Base-by-base conservation (phyloP, 106 monocot genomes). In the Allium fistulosum region DNA sequence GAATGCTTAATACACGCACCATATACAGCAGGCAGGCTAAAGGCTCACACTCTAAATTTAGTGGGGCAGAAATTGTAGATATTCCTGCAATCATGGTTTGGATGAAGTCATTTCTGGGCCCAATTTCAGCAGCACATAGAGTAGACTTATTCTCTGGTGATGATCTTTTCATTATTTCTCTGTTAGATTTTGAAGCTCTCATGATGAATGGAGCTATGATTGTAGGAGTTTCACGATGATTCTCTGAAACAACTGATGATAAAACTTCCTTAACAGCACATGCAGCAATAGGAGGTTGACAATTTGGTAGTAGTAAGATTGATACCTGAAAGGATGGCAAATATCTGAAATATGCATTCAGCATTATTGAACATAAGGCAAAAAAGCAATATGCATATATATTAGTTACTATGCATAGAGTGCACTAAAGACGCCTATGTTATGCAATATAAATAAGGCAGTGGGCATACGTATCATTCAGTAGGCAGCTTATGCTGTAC, bases 231-330 rank as follows among this genome's bases (percentile, higher is more conserved):
- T 22, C 49, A 60, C 69, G 59, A 45, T 15, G 46, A 37, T 77
- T 69, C 22, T 82, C 69, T 55, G 77, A 74, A 59, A 51, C 49
- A 72, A 80, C 67, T 17, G 55, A 57, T 61, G 63, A 66, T 11
- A 90, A 53, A 61, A 90, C 59, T 74, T 90, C 90, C 56, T 78
- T 81, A 46, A 81, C 56, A 49, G 78, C 83, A 76, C 90, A 90
- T 59, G 86, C 83, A 71, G 86, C 83, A 73, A 83, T 16, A 57
- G 90, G 86, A 47, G 90, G 86, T 51, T 62, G 66, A 79, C 78
- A 83, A 71, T 86, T 81, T 53, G 78, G 83, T 17, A 90, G 12
- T 28, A 83, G 72, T 48, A 86, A 61, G 7, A 86, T 77, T 7
- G 86, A 79, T 8, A 86, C 78, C 90, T 90, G 80, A 65, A 69